phyloP scores from a whole-genome alignment of 345 rosid species.

The Euphorbia lathyris region DNA sequence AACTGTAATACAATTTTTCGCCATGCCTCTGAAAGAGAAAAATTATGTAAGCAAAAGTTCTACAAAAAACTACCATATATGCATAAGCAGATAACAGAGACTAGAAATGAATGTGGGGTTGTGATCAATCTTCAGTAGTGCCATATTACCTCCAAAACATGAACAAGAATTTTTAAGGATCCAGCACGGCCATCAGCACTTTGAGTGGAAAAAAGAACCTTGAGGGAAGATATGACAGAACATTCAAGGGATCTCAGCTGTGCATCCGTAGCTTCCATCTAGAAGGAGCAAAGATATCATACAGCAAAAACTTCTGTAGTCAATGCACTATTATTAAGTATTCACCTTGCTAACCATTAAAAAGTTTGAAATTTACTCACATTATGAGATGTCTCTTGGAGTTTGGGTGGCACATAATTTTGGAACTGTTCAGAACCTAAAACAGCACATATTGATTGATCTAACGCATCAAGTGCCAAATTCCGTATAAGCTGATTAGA shows the following conservation, averaged over 20 bases:
- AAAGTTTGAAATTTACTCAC: conserved; percentile 47
- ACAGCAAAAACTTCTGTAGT: conserved; percentile 12
- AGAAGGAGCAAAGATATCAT: conserved; percentile 21
- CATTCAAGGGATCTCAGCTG: conserved; percentile 72
- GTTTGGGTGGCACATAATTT: conserved; percentile 41
- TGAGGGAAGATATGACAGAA: conserved; percentile 77
- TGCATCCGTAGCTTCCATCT: conserved; percentile 46
- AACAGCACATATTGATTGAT: conserved; percentile 89
- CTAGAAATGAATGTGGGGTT: conserved; percentile 8
- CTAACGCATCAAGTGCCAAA: conserved; percentile 93
- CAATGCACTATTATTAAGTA: conserved; percentile 2
- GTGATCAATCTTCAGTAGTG: conserved; percentile 8
- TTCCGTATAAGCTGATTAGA: conserved; percentile 74
- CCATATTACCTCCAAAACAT: conserved; percentile 77
- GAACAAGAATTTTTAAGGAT: conserved; percentile 91
- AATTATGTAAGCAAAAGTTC: background rate
- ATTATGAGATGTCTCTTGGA: conserved; percentile 37
- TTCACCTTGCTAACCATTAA: background rate
- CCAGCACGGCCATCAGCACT: conserved; percentile 78
- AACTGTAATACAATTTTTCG: conserved; percentile 77
- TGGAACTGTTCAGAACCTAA: conserved; percentile 82
- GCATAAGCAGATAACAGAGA: conserved; percentile 9
- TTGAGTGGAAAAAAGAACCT: conserved; percentile 75
- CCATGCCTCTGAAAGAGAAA: conserved; percentile 70
- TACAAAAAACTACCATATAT: conserved; percentile 13